A percentile compares a stretch with the other conserved stretches of the same genome.
phyloP scores from a whole-genome alignment of 495 filamentous ascomycete species.

The Penicillium daleae region DNA sequence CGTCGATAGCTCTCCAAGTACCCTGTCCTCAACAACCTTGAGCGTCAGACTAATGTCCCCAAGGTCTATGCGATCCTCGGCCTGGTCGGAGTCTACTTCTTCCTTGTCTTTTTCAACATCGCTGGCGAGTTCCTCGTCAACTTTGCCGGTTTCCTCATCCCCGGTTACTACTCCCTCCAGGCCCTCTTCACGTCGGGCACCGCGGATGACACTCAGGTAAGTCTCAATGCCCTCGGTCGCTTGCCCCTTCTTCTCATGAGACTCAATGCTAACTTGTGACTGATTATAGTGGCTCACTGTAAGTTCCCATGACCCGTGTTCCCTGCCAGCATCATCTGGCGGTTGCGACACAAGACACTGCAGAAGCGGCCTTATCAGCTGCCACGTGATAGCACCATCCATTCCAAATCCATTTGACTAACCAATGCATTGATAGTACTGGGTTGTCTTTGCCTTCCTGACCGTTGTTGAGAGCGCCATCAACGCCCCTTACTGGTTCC shows the following conservation, averaged over 20 bases:
- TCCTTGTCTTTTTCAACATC: slow-evolving; percentile 99
- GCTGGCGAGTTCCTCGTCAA: slow-evolving; percentile 97
- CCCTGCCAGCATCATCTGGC: slow-evolving; percentile 5
- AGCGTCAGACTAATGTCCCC: slow-evolving; percentile 91
- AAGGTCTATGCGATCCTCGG: slow-evolving; percentile 97
- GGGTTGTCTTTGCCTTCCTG: slow-evolving; percentile 94
- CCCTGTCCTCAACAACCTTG: slow-evolving; percentile 90
- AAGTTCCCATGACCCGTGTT: slow-evolving; percentile 44
- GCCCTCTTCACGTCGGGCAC: slow-evolving; percentile 84
- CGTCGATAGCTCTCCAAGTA: slow-evolving; percentile 87
- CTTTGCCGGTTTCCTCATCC: slow-evolving; percentile 89
- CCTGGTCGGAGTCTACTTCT: slow-evolving; percentile 85
- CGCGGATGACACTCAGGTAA: slow-evolving; percentile 87
- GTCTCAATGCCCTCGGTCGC: slow-evolving; percentile 21
- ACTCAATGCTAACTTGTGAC: slow-evolving; percentile 19
- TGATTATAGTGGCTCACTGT: slow-evolving; percentile 65
- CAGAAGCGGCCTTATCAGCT: slow-evolving; percentile 21
- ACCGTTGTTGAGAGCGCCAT: slow-evolving; percentile 91
- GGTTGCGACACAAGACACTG: slow-evolving; percentile 19
- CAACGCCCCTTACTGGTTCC: slow-evolving; percentile 98
- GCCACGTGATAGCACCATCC: slow-evolving; percentile 29
- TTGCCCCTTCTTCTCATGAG: background rate
- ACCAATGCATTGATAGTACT: slow-evolving; percentile 67
- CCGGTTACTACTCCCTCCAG: slow-evolving; percentile 92
- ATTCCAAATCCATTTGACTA: slow-evolving; percentile 11